phyloP scores from a whole-genome alignment of 1,139 yeast genomes.

The Saccharomyces pastorianus region DNA sequence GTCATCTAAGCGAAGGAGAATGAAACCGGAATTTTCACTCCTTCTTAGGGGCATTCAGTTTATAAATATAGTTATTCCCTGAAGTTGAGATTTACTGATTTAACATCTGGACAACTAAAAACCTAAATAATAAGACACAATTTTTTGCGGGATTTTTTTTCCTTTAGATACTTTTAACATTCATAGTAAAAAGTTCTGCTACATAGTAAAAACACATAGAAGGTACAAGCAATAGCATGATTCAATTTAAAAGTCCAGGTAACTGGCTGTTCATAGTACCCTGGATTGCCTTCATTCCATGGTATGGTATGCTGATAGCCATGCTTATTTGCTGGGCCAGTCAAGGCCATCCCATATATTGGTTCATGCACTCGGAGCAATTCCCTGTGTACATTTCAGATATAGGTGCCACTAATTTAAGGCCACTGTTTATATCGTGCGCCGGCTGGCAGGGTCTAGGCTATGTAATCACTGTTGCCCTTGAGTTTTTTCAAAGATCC shows the following conservation, averaged over 20 bases:
- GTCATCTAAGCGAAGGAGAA: background rate
- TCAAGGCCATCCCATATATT: conserved; percentile 69
- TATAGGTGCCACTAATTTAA: conserved; percentile 75
- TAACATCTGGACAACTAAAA: background rate
- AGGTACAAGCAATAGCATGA: background rate
- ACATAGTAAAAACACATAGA: background rate
- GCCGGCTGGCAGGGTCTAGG: conserved; percentile 72
- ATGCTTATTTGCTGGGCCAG: conserved; percentile 63
- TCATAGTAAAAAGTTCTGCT: background rate
- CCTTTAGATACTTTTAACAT: background rate
- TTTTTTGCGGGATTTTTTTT: background rate
- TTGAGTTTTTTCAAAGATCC: conserved; percentile 30
- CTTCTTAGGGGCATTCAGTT: background rate
- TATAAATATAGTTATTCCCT: background rate
- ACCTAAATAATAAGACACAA: background rate
- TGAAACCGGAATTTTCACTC: background rate
- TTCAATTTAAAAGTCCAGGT: conserved; percentile 21
- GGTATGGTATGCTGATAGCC: conserved; percentile 78
- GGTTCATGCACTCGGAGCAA: conserved; percentile 44
- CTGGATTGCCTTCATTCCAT: conserved; percentile 44
- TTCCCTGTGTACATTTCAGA: conserved; percentile 71
- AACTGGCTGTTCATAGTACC: conserved; percentile 44
- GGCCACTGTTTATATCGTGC: conserved; percentile 78
- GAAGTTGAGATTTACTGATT: background rate
- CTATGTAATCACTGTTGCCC: conserved; percentile 49